phyloP scores from a whole-genome alignment of 495 filamentous ascomycete genomes.

The Aspergillus nidulans region DNA sequence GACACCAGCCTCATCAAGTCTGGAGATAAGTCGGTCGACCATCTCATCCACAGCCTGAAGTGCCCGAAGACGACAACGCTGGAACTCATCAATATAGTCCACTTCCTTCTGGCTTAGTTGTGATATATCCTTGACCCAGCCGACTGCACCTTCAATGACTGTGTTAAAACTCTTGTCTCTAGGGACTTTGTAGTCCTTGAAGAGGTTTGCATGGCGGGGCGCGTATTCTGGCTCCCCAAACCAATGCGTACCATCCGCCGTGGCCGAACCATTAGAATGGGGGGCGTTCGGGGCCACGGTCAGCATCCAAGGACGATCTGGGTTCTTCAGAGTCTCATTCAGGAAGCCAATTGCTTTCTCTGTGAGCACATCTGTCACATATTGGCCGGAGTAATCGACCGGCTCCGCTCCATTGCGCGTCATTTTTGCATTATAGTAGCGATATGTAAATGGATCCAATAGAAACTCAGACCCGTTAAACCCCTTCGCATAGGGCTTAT shows the following conservation, averaged over 20 bases:
- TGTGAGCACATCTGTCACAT: constrained; percentile 57
- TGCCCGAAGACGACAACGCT: constrained; percentile 54
- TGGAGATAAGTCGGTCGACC: constrained; percentile 49
- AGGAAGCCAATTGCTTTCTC: constrained; percentile 57
- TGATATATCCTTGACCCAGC: constrained; percentile 52
- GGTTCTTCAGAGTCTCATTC: constrained; percentile 45
- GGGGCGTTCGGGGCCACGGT: constrained; percentile 61
- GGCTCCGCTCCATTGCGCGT: constrained; percentile 53
- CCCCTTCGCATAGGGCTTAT: constrained; percentile 51
- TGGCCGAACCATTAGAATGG: constrained; percentile 38
- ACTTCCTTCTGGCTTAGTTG: constrained; percentile 47
- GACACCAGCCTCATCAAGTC: constrained; percentile 45
- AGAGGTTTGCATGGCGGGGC: constrained; percentile 26
- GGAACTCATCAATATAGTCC: constrained; percentile 61
- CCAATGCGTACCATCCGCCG: constrained; percentile 13
- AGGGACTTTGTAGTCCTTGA: constrained; percentile 25
- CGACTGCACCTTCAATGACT: constrained; percentile 45
- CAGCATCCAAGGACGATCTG: constrained; percentile 57
- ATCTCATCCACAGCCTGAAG: constrained; percentile 66
- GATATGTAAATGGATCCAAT: constrained; percentile 65
- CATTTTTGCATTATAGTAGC: constrained; percentile 56
- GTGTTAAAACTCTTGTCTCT: constrained; percentile 31
- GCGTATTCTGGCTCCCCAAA: constrained; percentile 30
- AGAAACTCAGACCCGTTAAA: constrained; percentile 55
- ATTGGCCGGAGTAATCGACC: constrained; percentile 46